These are phyloP conservation scores for Solanum commersonii DNA, from an alignment of 257 asterid genomes.

Conservation along the genomic window DNA sequence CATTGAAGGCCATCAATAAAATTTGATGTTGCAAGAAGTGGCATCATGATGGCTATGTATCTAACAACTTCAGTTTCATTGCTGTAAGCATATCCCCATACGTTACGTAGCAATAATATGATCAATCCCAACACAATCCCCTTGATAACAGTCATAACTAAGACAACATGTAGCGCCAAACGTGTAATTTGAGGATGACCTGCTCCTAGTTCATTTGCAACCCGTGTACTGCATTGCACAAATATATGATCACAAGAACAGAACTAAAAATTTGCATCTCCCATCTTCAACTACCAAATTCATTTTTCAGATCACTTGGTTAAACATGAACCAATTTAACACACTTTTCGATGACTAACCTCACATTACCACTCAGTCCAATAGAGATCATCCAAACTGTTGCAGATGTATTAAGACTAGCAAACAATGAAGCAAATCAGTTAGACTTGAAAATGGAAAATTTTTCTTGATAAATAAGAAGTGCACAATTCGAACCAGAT, in stretches of 20 bases:
- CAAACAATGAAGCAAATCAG: neutral
- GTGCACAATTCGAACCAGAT: conserved; percentile 28
- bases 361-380: conserved; percentile 71
- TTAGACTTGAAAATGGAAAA: neutral
- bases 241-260: neutral
- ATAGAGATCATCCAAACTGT: conserved; percentile 77
- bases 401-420: conserved; percentile 59
- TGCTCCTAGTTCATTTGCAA: conserved; percentile 58
- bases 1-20: conserved; percentile 69
- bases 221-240: no score
- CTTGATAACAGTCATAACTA: conserved; percentile 34
- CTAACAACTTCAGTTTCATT: conserved; percentile 40
- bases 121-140: conserved; percentile 37
- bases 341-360: conserved; percentile 25
- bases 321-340: neutral
- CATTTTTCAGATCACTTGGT: neutral
- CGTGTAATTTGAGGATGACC: conserved; percentile 51
- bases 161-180: conserved; percentile 43
- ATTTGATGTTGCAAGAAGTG: conserved; percentile 59
- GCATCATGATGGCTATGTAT: conserved; percentile 59
- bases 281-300: neutral
- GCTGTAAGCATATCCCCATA: conserved; percentile 68
- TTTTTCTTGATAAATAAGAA: neutral
- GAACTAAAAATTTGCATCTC: neutral
- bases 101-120: conserved; percentile 31